phyloP scores from a whole-genome alignment of 2,329 filamentous ascomycete genomes.

The Colletotrichum cordylinicola region DNA sequence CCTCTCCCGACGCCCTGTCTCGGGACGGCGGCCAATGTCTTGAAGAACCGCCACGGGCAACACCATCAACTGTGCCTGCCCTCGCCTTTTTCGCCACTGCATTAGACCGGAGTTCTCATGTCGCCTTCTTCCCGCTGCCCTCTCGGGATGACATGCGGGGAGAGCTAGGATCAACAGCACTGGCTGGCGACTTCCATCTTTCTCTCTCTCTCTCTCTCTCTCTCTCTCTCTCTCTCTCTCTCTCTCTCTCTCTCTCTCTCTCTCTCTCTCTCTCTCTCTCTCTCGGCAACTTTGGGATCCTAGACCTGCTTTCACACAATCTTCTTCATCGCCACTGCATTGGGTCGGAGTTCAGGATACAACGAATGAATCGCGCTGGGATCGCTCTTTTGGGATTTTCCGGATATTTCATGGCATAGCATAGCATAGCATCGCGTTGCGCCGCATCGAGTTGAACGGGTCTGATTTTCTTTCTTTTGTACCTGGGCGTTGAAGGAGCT shows the following conservation, averaged over 20 bases:
- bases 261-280: background rate
- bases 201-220: background rate
- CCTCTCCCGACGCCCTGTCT: background rate
- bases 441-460: background rate
- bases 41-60: background rate
- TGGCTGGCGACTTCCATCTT: background rate
- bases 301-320: background rate
- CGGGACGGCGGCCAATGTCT: background rate
- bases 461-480: background rate
- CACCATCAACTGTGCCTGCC: background rate
- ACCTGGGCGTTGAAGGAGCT: background rate
- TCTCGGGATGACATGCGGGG: background rate
- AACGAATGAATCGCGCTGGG: background rate
- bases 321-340: background rate
- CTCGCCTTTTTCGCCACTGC: background rate
- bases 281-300: background rate
- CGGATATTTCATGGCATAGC: background rate
- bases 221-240: background rate
- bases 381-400: background rate
- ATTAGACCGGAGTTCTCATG: constrained; percentile 19
- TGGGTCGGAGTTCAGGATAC: constrained; percentile 6
- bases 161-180: background rate
- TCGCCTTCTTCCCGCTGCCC: background rate
- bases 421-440: background rate
- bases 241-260: background rate